Evolutionary conservation across 306 rosid species (phyloP).

Genomic region (Ormosia emarginata): DNA sequence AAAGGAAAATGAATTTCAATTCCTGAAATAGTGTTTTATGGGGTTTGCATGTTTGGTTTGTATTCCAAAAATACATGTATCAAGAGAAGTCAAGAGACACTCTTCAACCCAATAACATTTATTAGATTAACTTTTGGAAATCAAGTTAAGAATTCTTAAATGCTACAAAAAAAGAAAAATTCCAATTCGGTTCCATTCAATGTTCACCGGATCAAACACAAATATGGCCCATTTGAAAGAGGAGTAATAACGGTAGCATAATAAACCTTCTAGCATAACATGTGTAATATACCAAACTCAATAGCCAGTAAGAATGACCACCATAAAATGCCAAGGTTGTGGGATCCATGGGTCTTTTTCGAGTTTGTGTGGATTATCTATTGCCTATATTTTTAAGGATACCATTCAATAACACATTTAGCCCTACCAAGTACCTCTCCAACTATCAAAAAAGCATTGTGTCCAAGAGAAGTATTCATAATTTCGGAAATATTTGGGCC

Average conservation of each 20-base stretch:
- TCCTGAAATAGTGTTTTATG: not conserved
- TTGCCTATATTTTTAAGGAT: not conserved
- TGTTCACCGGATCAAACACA: too few species aligned
- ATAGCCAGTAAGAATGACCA: not conserved
- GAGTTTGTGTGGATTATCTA: not conserved
- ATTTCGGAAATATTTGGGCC: not conserved
- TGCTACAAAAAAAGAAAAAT: too few species aligned
- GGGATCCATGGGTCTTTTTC: not conserved
- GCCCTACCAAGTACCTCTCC: not conserved
- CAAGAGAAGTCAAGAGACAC: too few species aligned
- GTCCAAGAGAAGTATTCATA: not conserved
- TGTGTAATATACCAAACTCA: not conserved
- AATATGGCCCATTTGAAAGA: too few species aligned
- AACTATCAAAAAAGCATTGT: not conserved
- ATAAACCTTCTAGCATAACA: not conserved
- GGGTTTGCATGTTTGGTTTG: not conserved
- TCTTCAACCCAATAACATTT: too few species aligned
- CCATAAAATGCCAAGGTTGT: constrained; percentile 1
- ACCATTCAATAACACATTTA: not conserved
- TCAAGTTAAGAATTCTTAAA: too few species aligned
- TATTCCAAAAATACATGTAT: not conserved
- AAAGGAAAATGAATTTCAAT: not conserved
- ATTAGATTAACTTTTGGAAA: too few species aligned
- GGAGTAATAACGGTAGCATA: too few species aligned
- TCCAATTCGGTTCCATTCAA: too few species aligned